These are phyloP conservation scores for Lithospermum erythrorhizon DNA, from an alignment of 257 asterid species.

Conservation along the genomic window DNA sequence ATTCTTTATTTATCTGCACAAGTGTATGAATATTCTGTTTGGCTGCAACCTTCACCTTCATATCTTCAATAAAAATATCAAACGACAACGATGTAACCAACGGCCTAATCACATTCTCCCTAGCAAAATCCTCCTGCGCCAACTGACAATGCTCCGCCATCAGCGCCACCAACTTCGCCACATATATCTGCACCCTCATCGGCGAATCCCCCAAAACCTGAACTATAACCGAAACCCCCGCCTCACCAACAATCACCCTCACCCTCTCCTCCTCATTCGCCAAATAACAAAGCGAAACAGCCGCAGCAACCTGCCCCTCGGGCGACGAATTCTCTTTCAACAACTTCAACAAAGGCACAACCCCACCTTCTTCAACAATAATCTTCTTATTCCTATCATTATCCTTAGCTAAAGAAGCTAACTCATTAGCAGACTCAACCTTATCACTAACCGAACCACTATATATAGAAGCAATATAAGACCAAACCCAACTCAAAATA, in stretches of 20 bases:
- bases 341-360: constrained; percentile 51
- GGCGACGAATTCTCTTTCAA: constrained; percentile 47
- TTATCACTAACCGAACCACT: constrained; percentile 50
- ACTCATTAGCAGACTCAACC: constrained; percentile 58
- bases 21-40: constrained; percentile 50
- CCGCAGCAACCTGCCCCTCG: constrained; percentile 65
- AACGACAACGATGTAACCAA: constrained; percentile 54
- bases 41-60: constrained; percentile 25
- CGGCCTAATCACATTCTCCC: constrained; percentile 72
- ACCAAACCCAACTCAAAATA: constrained; percentile 77
- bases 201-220: constrained; percentile 52
- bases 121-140: constrained; percentile 70
- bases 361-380: constrained; percentile 72
- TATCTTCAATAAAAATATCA: constrained; percentile 58
- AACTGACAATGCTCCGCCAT: constrained; percentile 51
- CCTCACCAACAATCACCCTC: constrained; percentile 30
- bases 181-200: constrained; percentile 50
- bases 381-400: constrained; percentile 78
- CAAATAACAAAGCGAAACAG: constrained; percentile 33
- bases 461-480: constrained; percentile 52
- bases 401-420: constrained; percentile 62
- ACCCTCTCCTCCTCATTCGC: constrained; percentile 58
- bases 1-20: constrained; percentile 60
- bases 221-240: constrained; percentile 50
- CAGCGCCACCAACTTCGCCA: constrained; percentile 52